phyloP scores from a whole-genome alignment of 129 eudicot species.

The Saussurea involucrata region DNA sequence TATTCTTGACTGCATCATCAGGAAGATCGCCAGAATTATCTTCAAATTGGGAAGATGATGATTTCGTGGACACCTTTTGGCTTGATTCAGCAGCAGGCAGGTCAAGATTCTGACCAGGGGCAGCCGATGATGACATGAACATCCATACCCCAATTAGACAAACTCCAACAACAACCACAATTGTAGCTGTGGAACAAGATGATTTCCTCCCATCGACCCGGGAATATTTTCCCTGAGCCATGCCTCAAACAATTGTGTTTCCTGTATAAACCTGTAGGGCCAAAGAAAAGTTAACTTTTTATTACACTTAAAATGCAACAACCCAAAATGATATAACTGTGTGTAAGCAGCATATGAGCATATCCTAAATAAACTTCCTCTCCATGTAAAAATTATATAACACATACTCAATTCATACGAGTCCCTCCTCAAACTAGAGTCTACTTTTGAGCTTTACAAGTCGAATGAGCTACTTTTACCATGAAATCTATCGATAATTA shows the following conservation, averaged over 20 bases:
- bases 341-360: background rate
- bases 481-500: background rate
- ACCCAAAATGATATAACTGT: background rate
- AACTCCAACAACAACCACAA: conserved; percentile 44
- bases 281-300: background rate
- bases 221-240: conserved; percentile 65
- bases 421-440: background rate
- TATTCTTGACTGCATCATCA: conserved; percentile 36
- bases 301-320: background rate
- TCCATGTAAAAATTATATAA: background rate
- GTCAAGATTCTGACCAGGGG: conserved; percentile 37
- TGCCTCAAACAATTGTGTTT: background rate
- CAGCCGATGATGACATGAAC: conserved; percentile 56
- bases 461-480: background rate
- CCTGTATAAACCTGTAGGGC: conserved; percentile 25
- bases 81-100: conserved; percentile 29
- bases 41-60: conserved; percentile 43
- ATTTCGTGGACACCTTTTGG: conserved; percentile 28
- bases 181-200: conserved; percentile 45
- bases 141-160: conserved; percentile 61
- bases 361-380: background rate
- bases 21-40: conserved; percentile 56
- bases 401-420: background rate
- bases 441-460: background rate
- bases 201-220: conserved; percentile 66